Conservation (phyloP, 2,329 filamentous ascomycete species). For the Phialophora tarda region DNA sequence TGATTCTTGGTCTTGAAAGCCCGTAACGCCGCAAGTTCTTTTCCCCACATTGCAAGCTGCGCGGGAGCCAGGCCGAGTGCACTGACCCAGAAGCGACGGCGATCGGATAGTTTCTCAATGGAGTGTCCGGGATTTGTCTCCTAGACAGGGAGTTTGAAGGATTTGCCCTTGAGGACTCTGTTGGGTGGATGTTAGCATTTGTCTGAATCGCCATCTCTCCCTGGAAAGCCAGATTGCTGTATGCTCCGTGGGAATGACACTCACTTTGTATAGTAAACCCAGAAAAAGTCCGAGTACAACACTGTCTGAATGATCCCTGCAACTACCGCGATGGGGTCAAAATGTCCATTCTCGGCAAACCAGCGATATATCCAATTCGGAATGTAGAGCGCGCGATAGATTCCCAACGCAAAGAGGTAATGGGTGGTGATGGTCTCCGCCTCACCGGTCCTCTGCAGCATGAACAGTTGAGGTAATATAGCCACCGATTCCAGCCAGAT, state of each 20-base stretch:
- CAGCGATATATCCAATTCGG: constrained; percentile 98
- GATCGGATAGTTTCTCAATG: background rate
- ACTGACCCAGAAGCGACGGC: background rate
- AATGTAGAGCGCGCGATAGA: constrained; percentile 93
- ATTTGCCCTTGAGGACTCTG: constrained; percentile 80
- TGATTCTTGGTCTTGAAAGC: background rate
- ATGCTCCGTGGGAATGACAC: constrained; percentile 41
- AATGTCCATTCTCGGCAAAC: constrained; percentile 72
- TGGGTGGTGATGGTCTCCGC: constrained; percentile 99
- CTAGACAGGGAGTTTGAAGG: constrained; percentile 81
- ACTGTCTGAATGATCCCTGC: constrained; percentile 93
- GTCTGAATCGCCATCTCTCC: background rate
- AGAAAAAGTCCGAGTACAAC: constrained; percentile 99
- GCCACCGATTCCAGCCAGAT: constrained; percentile 98
- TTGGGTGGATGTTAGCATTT: background rate
- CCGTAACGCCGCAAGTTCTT: background rate
- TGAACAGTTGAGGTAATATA: constrained; percentile 95
- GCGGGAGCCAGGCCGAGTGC: background rate
- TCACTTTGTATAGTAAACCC: constrained; percentile 97
- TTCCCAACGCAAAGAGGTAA: constrained; percentile 90
- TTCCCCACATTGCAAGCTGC: background rate
- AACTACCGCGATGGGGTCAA: constrained; percentile 84
- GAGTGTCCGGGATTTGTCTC: background rate
- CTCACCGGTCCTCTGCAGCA: constrained; percentile 96
- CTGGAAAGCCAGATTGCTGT: background rate